Conservation (phyloP, 176 grass and related monocot genomes). For the Zoysia pacifica region DNA sequence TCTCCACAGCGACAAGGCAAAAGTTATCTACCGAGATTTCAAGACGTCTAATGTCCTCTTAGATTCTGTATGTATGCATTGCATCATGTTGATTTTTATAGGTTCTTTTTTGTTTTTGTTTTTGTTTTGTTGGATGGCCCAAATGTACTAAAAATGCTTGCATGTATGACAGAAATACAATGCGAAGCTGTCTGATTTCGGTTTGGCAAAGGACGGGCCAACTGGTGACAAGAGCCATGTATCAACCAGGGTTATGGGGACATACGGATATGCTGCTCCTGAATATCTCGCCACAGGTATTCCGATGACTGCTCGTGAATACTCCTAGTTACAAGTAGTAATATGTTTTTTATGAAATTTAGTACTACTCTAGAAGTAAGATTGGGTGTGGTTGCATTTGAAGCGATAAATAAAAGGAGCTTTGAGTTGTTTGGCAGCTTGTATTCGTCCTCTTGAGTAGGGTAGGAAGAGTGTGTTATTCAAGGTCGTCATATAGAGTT, state of each 20-base stretch:
- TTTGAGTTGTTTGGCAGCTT: too few species aligned
- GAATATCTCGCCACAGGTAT: constrained; percentile 86
- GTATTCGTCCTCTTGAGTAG: too few species aligned
- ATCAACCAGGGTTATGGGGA: constrained; percentile 91
- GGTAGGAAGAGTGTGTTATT: too few species aligned
- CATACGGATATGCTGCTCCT: constrained; percentile 79
- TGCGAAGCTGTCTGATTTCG: constrained; percentile 83
- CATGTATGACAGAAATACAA: constrained; percentile 56
- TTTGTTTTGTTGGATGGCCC: too few species aligned
- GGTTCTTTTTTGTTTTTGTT: too few species aligned
- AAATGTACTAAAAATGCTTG: too few species aligned
- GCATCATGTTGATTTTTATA: too few species aligned
- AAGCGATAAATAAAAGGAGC: neutral
- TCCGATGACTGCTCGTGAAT: too few species aligned
- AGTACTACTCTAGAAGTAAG: too few species aligned
- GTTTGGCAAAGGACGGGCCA: constrained; percentile 84
- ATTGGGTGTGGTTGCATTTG: constrained; percentile 1
- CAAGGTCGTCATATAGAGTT: too few species aligned
- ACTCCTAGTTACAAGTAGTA: too few species aligned
- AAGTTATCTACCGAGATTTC: constrained; percentile 90
- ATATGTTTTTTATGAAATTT: too few species aligned
- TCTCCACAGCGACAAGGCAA: constrained; percentile 78
- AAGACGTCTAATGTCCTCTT: constrained; percentile 87
- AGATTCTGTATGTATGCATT: constrained; percentile 51
- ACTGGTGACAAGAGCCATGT: constrained; percentile 85